Evolutionary conservation across 768 basidiomycete genomes (phyloP), one percentile per base, ranked within the genome.

Genomic region (Boletus fagicola): DNA sequence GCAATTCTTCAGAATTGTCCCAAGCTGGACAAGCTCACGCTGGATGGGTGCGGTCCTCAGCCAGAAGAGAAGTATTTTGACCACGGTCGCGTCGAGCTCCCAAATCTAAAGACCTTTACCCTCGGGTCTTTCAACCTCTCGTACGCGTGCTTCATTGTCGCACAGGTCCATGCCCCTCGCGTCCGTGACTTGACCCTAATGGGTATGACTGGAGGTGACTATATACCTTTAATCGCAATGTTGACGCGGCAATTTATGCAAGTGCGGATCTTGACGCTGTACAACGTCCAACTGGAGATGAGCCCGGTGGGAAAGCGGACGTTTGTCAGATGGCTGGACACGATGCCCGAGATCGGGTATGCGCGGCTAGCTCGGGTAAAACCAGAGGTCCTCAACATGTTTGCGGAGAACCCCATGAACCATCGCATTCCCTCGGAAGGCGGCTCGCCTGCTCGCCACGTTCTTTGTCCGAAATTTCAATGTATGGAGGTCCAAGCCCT

Each of bases 1-100:
- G 70, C 77, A 30, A 75, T 90, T 24, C 77, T 88, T 12, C 53
- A 53, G 11, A 71, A 65, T 46, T 85, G 78, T 54, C 81, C 83
- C 15, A 70, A 70, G 8, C 67, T 91, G 26, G 68, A 68, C 51
- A 84, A 83, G 53, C 75, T 91, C 43, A 75, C 80, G 18, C 64
- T 90, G 36, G 83, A 88, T 64, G 82, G 82, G 49, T 86, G 85
- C 28, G 85, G 86, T 6, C 86, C 87, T 22, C 60, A 65, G 46
- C 67, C 54, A 31, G 56, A 68, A 42, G 58, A 66, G 53, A 76
- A 66, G 62, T 56, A 66, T 49, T 59, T 67, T 49, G 64, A 64
- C 33, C 65, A 66, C 24, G 47, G 60, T 49, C 80, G 85, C 6
- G 65, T 89, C 55, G 56, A 68, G 5, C 78, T 89, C 49, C 76